Evolutionary conservation across 2,329 filamentous ascomycete genomes (phyloP).

Genomic region (Botryotinia calthae): DNA sequence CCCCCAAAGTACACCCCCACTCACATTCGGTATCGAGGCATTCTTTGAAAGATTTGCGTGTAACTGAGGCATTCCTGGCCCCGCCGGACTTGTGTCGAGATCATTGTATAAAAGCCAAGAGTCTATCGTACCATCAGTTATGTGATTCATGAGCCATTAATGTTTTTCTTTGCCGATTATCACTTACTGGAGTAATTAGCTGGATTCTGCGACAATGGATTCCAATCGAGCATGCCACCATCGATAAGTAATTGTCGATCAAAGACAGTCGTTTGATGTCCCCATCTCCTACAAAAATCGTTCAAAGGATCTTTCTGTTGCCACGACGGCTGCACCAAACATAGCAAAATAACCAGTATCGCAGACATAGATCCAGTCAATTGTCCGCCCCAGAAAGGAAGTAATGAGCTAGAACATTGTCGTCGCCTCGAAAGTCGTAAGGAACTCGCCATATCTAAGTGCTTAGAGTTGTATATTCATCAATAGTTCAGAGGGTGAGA

Average conservation of each 20-base stretch:
- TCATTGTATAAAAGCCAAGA: slow-evolving; percentile 57
- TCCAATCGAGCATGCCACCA: slow-evolving; percentile 57
- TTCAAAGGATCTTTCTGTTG: slow-evolving; percentile 51
- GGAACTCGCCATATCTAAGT: slow-evolving; percentile 16
- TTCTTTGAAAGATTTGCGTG: slow-evolving; percentile 60
- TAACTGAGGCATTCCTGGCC: slow-evolving; percentile 48
- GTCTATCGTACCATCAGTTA: slow-evolving; percentile 41
- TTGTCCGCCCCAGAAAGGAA: neutral
- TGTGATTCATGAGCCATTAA: neutral
- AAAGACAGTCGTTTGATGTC: slow-evolving; percentile 59
- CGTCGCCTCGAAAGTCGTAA: slow-evolving; percentile 2
- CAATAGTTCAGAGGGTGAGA: neutral
- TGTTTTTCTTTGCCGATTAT: neutral
- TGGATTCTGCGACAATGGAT: slow-evolving; percentile 47
- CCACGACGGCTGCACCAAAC: slow-evolving; percentile 26
- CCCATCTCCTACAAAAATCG: slow-evolving; percentile 54
- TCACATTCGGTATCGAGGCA: slow-evolving; percentile 51
- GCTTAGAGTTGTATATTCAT: slow-evolving; percentile 2
- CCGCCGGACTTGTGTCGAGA: slow-evolving; percentile 45
- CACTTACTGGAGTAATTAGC: slow-evolving; percentile 56
- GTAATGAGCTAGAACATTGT: neutral
- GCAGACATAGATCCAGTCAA: slow-evolving; percentile 21
- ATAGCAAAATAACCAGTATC: slow-evolving; percentile 22
- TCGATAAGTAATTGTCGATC: slow-evolving; percentile 61
- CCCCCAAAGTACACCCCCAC: slow-evolving; percentile 53